Percentiles rank a stretch among this genome's conserved stretches.
These are phyloP conservation scores for Xylariaceae sp. DNA, from an alignment of 2,329 filamentous ascomycete genomes.

Conservation along the genomic window DNA sequence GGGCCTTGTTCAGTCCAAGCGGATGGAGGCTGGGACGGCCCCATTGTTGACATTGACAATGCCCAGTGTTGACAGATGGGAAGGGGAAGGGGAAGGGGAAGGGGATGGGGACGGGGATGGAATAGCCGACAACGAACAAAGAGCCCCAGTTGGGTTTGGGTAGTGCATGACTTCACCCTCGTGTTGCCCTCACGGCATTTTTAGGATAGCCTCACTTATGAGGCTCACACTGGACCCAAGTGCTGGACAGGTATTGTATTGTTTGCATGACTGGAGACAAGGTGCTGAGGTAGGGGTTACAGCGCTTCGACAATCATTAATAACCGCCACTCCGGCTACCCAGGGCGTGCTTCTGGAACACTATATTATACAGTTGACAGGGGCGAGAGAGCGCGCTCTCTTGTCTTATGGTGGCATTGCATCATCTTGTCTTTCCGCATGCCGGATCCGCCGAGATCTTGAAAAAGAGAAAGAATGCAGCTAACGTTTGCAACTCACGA, in stretches of 20 bases:
- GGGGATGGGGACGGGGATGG: neutral
- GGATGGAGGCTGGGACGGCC: slow-evolving; percentile 14
- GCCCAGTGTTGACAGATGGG: too few species aligned
- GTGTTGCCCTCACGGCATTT: slow-evolving; percentile 19
- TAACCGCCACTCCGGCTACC: neutral
- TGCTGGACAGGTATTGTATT: neutral
- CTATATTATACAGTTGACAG: neutral
- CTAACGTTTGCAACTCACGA: slow-evolving; percentile 15
- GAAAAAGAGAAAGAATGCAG: slow-evolving; percentile 10
- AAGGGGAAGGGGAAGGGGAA: too few species aligned
- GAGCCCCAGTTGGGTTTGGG: slow-evolving; percentile 25
- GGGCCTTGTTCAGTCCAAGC: slow-evolving; percentile 13
- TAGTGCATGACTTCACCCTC: slow-evolving; percentile 30
- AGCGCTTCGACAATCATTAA: neutral
- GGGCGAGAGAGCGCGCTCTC: neutral
- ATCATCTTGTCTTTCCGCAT: slow-evolving; percentile 7
- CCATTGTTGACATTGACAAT: slow-evolving; percentile 1
- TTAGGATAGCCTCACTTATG: slow-evolving; percentile 20
- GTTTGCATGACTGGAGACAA: slow-evolving; percentile 8
- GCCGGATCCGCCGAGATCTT: slow-evolving; percentile 14
- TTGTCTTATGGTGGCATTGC: slow-evolving; percentile 10
- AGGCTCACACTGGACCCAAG: slow-evolving; percentile 9
- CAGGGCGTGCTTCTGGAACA: neutral
- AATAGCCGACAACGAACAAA: slow-evolving; percentile 9
- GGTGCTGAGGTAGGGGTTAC: neutral